These are phyloP conservation scores for Mycena polygramma DNA, from an alignment of 768 basidiomycete genomes.

Conservation along the genomic window DNA sequence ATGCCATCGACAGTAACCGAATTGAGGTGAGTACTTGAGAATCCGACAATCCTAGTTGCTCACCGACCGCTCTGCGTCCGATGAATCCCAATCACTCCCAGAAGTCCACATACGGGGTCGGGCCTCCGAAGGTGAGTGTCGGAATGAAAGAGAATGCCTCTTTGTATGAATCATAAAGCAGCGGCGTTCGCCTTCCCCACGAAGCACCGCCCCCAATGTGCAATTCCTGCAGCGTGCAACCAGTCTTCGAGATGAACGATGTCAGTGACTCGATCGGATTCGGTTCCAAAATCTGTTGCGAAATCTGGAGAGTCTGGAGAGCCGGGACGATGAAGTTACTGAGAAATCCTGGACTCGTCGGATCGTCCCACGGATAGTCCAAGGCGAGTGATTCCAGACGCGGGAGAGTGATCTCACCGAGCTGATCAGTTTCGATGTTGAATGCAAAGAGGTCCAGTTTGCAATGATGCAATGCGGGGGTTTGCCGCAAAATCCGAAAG, in stretches of 20 bases:
- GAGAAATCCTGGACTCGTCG: not conserved
- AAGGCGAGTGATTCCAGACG: not conserved
- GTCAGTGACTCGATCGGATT: not conserved
- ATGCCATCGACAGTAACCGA: no score
- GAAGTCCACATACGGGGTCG: no score
- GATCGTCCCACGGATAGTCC: not conserved
- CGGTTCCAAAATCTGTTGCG: not conserved
- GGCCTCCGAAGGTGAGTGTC: no score
- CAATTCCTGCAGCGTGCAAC: not conserved
- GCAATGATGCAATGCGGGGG: not conserved
- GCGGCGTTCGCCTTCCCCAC: not conserved
- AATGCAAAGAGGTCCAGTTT: not conserved
- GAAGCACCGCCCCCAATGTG: not conserved
- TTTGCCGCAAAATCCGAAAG: not conserved
- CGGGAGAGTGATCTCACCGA: not conserved
- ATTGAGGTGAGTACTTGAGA: no score
- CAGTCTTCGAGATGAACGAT: not conserved
- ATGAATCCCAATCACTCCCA: no score
- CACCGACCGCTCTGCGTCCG: no score
- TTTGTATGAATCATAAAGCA: not conserved
- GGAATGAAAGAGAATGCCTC: not conserved
- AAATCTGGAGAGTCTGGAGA: not conserved
- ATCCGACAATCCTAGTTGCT: no score
- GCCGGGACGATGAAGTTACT: not conserved
- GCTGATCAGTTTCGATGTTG: not conserved